Evolutionary conservation across 2,329 filamentous ascomycete species (phyloP).

Genomic region (Aspergillus hortae): DNA sequence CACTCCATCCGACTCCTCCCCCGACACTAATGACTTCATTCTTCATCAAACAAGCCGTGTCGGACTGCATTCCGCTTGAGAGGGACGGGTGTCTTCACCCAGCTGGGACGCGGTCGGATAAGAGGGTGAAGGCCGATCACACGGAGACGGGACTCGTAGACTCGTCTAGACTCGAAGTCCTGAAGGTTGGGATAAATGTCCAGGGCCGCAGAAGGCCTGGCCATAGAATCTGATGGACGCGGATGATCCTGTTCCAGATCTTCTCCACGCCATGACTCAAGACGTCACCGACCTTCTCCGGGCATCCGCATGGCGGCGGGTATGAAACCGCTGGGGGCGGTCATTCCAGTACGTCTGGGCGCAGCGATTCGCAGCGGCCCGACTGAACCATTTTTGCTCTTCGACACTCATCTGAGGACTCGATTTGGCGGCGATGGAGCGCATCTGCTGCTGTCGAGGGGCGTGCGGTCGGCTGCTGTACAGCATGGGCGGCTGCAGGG

Average conservation of each 20-base stretch:
- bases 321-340: conserved; percentile 17
- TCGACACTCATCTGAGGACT: conserved; percentile 32
- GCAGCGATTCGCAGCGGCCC: conserved; percentile 16
- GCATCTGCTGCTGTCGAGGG: conserved; percentile 19
- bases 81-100: too few species aligned
- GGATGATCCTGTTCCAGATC: background rate
- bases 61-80: too few species aligned
- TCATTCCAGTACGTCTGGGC: conserved; percentile 17
- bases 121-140: too few species aligned
- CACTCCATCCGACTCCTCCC: too few species aligned
- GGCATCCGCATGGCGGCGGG: conserved; percentile 14
- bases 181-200: too few species aligned
- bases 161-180: too few species aligned
- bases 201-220: background rate
- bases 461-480: conserved; percentile 17
- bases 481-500: conserved; percentile 14
- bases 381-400: conserved; percentile 26
- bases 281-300: conserved; percentile 23
- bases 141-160: too few species aligned
- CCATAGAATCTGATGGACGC: background rate
- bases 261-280: conserved; percentile 4
- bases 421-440: conserved; percentile 24
- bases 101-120: too few species aligned
- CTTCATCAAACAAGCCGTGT: too few species aligned
- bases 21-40: background rate